Evolutionary conservation across 345 rosid species (phyloP).

Genomic region (Gossypium ekmanianum): DNA sequence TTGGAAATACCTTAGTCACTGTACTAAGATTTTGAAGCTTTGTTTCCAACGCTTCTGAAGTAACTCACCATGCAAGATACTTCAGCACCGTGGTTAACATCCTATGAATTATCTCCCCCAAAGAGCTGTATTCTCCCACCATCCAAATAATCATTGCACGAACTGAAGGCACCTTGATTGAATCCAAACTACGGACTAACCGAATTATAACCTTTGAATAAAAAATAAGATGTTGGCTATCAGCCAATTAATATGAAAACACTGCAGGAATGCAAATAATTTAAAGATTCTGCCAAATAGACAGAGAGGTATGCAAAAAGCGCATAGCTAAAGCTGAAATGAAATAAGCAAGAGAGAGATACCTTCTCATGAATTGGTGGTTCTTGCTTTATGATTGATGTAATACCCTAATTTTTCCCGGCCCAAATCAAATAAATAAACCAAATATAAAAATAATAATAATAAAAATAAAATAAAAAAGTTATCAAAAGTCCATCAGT

Average conservation of each 20-base stretch:
- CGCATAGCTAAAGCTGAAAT: slow-evolving; percentile 13
- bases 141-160: slow-evolving; percentile 94
- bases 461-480: too few species aligned
- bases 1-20: slow-evolving; percentile 53
- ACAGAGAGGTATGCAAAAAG: neutral
- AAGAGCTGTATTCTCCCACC: slow-evolving; percentile 72
- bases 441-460: too few species aligned
- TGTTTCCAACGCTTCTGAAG: slow-evolving; percentile 56
- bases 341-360: slow-evolving; percentile 19
- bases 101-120: slow-evolving; percentile 73
- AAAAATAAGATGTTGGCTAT: neutral
- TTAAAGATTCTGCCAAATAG: slow-evolving; percentile 9
- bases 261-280: neutral
- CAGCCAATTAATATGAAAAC: neutral
- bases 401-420: too few species aligned
- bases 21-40: slow-evolving; percentile 88
- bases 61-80: slow-evolving; percentile 67
- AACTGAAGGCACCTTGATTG: slow-evolving; percentile 78
- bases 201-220: slow-evolving; percentile 63
- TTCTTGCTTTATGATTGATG: slow-evolving; percentile 55
- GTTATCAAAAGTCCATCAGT: too few species aligned
- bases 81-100: slow-evolving; percentile 66
- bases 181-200: slow-evolving; percentile 74
- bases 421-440: too few species aligned
- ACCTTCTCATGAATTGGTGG: slow-evolving; percentile 84